Conservation (phyloP, 1,139 yeast genomes). For the Yamadazyma triangularis region DNA sequence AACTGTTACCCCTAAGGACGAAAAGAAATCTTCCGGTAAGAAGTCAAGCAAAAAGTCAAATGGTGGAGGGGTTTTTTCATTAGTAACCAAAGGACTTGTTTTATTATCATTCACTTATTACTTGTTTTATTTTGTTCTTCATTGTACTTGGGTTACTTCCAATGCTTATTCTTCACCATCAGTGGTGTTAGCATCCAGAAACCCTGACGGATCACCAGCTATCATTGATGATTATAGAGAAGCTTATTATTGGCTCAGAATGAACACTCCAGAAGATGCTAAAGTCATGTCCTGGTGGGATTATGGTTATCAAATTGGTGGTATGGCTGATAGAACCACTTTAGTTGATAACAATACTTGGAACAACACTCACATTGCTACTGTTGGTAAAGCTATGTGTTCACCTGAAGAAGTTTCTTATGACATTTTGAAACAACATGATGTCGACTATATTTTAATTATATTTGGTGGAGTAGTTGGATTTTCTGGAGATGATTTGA, state of each 20-base stretch:
- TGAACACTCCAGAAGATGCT: conserved; percentile 96
- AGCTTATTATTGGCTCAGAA: conserved; percentile 97
- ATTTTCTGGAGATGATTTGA: conserved; percentile 93
- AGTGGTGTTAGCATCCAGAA: conserved; percentile 82
- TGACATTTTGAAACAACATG: conserved; percentile 82
- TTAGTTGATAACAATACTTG: conserved; percentile 98
- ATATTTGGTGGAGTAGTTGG: conserved; percentile 95
- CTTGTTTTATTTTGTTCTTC: conserved; percentile 79
- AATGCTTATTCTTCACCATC: conserved; percentile 97
- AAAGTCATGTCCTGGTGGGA: conserved; percentile 99
- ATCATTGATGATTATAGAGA: conserved; percentile 97
- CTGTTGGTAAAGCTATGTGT: conserved; percentile 99
- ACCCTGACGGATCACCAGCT: conserved; percentile 80
- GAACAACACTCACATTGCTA: conserved; percentile 99
- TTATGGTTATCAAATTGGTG: conserved; percentile 99
- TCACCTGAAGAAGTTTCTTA: conserved; percentile 85
- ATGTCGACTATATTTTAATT: conserved; percentile 90
- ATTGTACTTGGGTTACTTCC: conserved; percentile 97
- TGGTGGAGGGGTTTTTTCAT: conserved; percentile 22
- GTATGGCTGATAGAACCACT: conserved; percentile 99
- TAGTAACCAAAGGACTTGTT: conserved; percentile 59
- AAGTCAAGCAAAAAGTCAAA: conserved; percentile 4
- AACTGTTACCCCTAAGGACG: conserved; percentile 1
- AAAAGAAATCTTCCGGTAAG: conserved; percentile 6
- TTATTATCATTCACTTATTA: conserved; percentile 69